phyloP scores from a whole-genome alignment of 2,329 filamentous ascomycete species.

The Pseudogymnoascus sp. region DNA sequence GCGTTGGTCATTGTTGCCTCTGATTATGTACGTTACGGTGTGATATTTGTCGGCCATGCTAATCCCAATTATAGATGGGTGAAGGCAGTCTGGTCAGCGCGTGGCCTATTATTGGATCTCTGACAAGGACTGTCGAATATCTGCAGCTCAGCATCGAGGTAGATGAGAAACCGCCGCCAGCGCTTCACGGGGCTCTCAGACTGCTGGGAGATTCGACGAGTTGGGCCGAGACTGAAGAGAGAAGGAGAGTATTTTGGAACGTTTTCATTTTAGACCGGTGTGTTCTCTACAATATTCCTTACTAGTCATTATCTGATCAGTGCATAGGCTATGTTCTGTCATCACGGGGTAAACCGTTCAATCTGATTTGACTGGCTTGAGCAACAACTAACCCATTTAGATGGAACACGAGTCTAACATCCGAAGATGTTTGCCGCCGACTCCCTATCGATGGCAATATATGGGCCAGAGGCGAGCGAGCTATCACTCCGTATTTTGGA shows the following conservation, averaged over 20 bases:
- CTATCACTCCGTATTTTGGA: conserved; percentile 27
- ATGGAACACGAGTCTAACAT: conserved; percentile 28
- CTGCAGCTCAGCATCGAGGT: conserved; percentile 15
- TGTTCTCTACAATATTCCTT: not conserved
- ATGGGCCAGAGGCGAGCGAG: conserved; percentile 24
- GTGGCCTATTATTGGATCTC: conserved; percentile 28
- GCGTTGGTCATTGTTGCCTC: conserved; percentile 22
- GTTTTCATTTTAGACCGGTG: conserved; percentile 30
- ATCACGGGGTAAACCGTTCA: conserved; percentile 17
- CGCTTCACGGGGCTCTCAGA: conserved; percentile 17
- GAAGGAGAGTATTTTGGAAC: conserved; percentile 28
- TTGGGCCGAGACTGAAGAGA: conserved; percentile 27
- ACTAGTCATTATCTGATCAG: not conserved
- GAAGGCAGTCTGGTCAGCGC: conserved; percentile 20
- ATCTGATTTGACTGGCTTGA: not conserved
- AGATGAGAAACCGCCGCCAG: not conserved
- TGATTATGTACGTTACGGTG: conserved; percentile 17
- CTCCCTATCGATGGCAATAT: conserved; percentile 25
- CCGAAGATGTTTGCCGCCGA: conserved; percentile 26
- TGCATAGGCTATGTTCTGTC: conserved; percentile 23
- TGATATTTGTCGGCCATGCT: not conserved
- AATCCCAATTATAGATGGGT: conserved; percentile 19
- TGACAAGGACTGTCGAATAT: conserved; percentile 28
- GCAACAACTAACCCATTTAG: not conserved
- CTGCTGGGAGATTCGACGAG: conserved; percentile 17